These are phyloP conservation scores for Lepiota venenata DNA, from an alignment of 768 basidiomycete genomes.

Conservation along the genomic window DNA sequence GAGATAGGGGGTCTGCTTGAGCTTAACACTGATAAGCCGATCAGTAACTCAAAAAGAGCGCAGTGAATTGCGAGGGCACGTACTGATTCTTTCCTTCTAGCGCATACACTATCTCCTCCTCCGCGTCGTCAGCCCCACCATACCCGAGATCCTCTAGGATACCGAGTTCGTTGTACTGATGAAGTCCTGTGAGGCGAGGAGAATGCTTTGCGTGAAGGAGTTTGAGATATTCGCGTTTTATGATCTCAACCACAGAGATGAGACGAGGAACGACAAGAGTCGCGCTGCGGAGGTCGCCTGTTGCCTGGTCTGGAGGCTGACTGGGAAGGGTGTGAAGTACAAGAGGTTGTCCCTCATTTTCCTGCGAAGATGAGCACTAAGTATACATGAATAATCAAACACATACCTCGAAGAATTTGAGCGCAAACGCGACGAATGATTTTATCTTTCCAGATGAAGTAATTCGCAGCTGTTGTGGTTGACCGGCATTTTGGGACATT, in stretches of 20 bases:
- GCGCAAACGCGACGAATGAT: conserved; percentile 47
- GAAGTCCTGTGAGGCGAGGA: conserved; percentile 48
- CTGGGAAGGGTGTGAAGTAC: conserved; percentile 60
- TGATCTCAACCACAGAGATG: conserved; percentile 77
- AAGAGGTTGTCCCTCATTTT: conserved; percentile 44
- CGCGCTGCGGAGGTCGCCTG: conserved; percentile 15
- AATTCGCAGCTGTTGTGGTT: too few relatives aligned
- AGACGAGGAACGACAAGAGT: conserved; percentile 55
- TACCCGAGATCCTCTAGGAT: conserved; percentile 43
- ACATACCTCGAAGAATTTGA: conserved; percentile 49
- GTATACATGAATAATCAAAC: background rate
- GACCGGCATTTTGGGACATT: too few relatives aligned
- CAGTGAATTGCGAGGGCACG: conserved; percentile 21
- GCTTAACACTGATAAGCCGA: conserved; percentile 39
- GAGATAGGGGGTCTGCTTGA: conserved; percentile 64
- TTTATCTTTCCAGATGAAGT: too few relatives aligned
- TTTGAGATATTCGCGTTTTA: conserved; percentile 77
- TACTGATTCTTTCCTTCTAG: conserved; percentile 62
- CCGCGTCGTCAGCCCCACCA: conserved; percentile 16
- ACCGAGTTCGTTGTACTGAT: conserved; percentile 77
- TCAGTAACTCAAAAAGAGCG: background rate
- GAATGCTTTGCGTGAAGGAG: conserved; percentile 38
- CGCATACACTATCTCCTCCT: conserved; percentile 35
- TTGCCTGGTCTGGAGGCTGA: conserved; percentile 10
- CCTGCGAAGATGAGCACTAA: conserved; percentile 25